phyloP scores from a whole-genome alignment of 2,329 filamentous ascomycete species.

The Colletotrichum theobromicola region DNA sequence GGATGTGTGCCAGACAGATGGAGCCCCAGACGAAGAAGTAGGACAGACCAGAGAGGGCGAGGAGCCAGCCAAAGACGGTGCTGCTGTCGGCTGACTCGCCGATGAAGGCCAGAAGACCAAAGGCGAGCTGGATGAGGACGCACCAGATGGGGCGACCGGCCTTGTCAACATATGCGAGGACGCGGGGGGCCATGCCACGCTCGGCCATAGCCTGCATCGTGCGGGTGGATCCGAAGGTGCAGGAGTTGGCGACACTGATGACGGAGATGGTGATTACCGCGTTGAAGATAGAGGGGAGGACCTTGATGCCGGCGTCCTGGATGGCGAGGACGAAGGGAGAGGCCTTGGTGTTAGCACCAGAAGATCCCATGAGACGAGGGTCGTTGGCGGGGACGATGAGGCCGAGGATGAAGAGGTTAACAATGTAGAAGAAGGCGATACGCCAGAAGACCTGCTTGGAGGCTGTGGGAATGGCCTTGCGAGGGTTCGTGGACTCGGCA shows the following conservation, averaged over 20 bases:
- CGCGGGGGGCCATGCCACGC: conserved; percentile 57
- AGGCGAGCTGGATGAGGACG: conserved; percentile 55
- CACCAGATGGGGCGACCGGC: conserved; percentile 64
- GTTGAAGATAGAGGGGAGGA: conserved; percentile 58
- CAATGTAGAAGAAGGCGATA: conserved; percentile 27
- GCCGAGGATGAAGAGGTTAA: conserved; percentile 26
- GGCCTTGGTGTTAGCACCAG: conserved; percentile 46
- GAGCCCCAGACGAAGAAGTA: conserved; percentile 80
- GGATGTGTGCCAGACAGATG: conserved; percentile 69
- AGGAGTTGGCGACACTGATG: conserved; percentile 57
- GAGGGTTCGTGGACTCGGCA: conserved; percentile 27
- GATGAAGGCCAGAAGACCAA: conserved; percentile 66
- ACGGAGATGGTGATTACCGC: conserved; percentile 54
- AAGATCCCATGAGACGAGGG: conserved; percentile 24
- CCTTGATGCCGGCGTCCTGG: conserved; percentile 53
- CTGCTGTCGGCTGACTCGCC: conserved; percentile 31
- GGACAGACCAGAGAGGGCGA: conserved; percentile 74
- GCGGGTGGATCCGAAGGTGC: conserved; percentile 54
- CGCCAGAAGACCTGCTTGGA: conserved; percentile 29
- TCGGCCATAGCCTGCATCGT: conserved; percentile 56
- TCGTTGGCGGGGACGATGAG: conserved; percentile 25
- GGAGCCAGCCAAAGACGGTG: conserved; percentile 67
- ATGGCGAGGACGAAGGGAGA: conserved; percentile 60
- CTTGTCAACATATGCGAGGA: conserved; percentile 66
- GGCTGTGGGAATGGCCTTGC: conserved; percentile 27